Base-by-base conservation (phyloP, 2,329 filamentous ascomycete genomes). In the Paracoccidioides lutzii region DNA sequence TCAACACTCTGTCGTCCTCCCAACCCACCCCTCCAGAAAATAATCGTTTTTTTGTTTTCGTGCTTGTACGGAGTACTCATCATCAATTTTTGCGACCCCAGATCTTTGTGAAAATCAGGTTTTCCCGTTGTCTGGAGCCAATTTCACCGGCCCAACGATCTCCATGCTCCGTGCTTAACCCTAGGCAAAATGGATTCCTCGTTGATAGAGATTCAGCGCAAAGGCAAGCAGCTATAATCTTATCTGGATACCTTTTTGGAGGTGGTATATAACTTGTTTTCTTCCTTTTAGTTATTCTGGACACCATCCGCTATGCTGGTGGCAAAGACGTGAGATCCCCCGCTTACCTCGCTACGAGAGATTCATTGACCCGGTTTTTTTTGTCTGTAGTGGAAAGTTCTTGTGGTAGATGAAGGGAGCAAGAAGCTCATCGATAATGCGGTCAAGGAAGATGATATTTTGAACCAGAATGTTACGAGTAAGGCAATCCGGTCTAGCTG, bases 401-500 rank as follows among this genome's bases (percentile, higher is more conserved):
- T 98, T 63, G 85, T 98, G 54, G 78, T 96, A 65, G 93, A 98
- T 73, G 84, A 88, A 63, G 79, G 77, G 56, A 90, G 88, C 69
- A 84, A 85, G 69, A 90, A 86, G 71, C 81, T 98, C 64, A 80
- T 98, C 64, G 85, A 95, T 73, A 95, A 91, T 77, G 87, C 88
- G 49, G 82, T 91, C 69, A 91, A 89, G 66, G 87, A 96, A 76
- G 91, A 98, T 81, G 89, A 96, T 66, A 94, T 98, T 62, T 85
- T 98, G 73, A 94, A 95, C 69, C 83, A 90, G 73, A 95, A 95
- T 70, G 88, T 98, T 72, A 91, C 90, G 63, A 95, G 90, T 95
- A 79, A 69, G 22, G 84, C 64, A 22, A 22, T 52, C 44, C 12
- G 53, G 45, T 44, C 57, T 43, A 58, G 61, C 53, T 61, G 43